phyloP scores from a whole-genome alignment of 139 green algal species.

The Coelastrella sp. region DNA sequence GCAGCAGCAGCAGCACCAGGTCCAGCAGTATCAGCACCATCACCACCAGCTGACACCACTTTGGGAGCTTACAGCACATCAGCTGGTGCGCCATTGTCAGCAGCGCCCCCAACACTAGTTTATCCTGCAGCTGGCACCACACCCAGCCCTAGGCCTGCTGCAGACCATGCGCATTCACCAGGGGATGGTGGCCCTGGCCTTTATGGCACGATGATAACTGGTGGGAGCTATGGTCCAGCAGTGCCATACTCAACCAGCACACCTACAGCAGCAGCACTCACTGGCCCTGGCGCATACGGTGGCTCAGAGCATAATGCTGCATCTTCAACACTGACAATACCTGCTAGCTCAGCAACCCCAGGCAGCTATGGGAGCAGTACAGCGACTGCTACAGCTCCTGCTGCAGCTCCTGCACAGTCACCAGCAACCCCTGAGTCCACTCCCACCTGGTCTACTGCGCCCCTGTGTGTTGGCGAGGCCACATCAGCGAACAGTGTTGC shows the following conservation, averaged over 20 bases:
- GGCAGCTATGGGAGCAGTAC: not conserved
- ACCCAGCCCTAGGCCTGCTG: not conserved
- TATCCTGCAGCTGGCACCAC: not conserved
- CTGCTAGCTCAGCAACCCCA: not conserved
- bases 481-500: not conserved
- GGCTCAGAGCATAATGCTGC: too few relatives aligned
- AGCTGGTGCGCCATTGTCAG: not conserved
- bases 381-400: not conserved
- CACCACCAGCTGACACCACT: too few relatives aligned
- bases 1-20: not conserved
- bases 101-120: not conserved
- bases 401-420: not conserved
- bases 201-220: too few relatives aligned
- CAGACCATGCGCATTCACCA: not conserved
- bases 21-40: not conserved
- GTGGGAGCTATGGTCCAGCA: too few relatives aligned
- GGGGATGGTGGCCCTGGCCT: too few relatives aligned
- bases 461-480: not conserved
- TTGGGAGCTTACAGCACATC: too few relatives aligned
- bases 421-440: not conserved
- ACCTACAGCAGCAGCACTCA: not conserved
- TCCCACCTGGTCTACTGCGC: not conserved
- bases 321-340: too few relatives aligned
- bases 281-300: too few relatives aligned
- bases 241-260: too few relatives aligned